phyloP scores from a whole-genome alignment of 2,329 filamentous ascomycete genomes.

The Bisporella sp. region DNA sequence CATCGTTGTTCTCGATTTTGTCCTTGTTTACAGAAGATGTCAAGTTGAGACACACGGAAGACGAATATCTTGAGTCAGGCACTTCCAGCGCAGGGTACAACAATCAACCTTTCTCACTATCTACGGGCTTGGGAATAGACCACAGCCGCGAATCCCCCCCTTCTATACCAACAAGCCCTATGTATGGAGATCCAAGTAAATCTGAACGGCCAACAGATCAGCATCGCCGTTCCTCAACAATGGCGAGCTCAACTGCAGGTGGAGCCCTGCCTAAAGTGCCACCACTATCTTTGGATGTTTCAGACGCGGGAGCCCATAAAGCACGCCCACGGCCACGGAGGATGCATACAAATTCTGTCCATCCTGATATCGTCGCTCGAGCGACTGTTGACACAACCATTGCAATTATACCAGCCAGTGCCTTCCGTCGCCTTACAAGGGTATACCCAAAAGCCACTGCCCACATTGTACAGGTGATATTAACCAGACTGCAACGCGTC shows the following conservation, averaged over 20 bases:
- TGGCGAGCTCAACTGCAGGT: constrained; percentile 26
- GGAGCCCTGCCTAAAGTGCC: constrained; percentile 56
- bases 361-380: constrained; percentile 94
- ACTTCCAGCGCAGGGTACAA: constrained; percentile 28
- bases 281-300: constrained; percentile 61
- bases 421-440: constrained; percentile 84
- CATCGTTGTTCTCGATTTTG: constrained; percentile 93
- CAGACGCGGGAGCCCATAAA: constrained; percentile 20
- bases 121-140: constrained; percentile 18
- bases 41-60: constrained; percentile 65
- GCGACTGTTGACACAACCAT: constrained; percentile 96
- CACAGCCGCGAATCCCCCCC: constrained; percentile 24
- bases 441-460: constrained; percentile 94
- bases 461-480: constrained; percentile 95
- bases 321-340: constrained; percentile 33
- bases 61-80: constrained; percentile 33
- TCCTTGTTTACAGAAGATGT: constrained; percentile 96
- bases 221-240: constrained; percentile 20
- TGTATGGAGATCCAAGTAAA: constrained; percentile 22
- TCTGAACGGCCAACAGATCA: constrained; percentile 49
- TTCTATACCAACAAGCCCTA: constrained; percentile 25
- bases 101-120: constrained; percentile 18
- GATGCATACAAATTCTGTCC: constrained; percentile 63
- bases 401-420: constrained; percentile 94
- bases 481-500: constrained; percentile 89